Evolutionary conservation across 768 basidiomycete species (phyloP), one percentile per base, ranked within the genome.

Genomic region (Scleroderma citrinum): DNA sequence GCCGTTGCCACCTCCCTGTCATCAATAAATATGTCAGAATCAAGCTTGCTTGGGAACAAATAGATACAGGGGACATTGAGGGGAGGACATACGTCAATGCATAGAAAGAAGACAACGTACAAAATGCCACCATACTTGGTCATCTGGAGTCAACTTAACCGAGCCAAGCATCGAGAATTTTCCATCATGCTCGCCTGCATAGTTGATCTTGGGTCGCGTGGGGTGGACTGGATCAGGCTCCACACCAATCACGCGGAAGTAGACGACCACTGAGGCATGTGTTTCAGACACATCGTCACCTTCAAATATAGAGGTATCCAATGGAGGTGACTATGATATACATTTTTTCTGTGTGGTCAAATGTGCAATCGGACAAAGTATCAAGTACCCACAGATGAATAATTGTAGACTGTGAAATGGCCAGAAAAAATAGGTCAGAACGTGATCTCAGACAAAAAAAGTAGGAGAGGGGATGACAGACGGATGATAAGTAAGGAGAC

Each of bases 101-200:
- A 23, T 12, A 35, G 14, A 34, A 12, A 12, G 1, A 23, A 48
- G 32, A 67, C 3, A n/a, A 48, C 82, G 58, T 60, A 85, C 85
- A 62, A 80, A 82, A 62, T 78, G 76, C 81, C 82, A 83, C 46
- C 76, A 73, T 8, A 85, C 63, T 40, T 81, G 72, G 45, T 75
- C 67, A 47, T 87, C 82, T 0, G 72, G 68, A 0, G 79, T 79
- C 61, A 86, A 71, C 54, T 71, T 69, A 14, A 85, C 76, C 21
- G 60, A 68, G 3, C 85, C 85, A 5, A 65, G 61, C 61, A 87
- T 73, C 2, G 70, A 71, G 21, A 76, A 74, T 5, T 68, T 64
- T 4, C 72, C 70, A n/a, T 70, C 66, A 57, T 82, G 71, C 48
- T 74, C 71, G 6, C 82, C 84, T 7, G 59, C 60, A 52, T 82